These are phyloP conservation scores for Plenodomus lindquistii DNA, from an alignment of 2,329 filamentous ascomycete species.

Conservation along the genomic window DNA sequence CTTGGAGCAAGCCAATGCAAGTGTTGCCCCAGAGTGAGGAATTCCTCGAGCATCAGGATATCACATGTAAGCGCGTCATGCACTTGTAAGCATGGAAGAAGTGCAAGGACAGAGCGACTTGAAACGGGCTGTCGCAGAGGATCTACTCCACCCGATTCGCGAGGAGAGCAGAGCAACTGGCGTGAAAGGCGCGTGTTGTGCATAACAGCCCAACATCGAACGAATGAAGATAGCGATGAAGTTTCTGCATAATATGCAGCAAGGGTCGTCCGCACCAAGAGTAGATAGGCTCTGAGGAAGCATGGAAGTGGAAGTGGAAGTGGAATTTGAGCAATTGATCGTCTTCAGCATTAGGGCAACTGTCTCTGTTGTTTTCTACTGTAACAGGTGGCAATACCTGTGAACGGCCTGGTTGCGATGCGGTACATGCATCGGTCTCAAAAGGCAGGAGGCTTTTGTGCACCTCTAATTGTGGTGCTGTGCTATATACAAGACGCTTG, in stretches of 20 bases:
- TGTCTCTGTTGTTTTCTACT: neutral
- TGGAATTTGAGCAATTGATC: neutral
- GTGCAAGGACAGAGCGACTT: neutral
- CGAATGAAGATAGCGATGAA: no score
- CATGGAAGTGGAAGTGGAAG: neutral
- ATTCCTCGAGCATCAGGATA: neutral
- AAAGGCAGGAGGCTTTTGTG: neutral
- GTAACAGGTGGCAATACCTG: neutral
- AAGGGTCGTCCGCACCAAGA: no score
- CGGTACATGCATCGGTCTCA: neutral
- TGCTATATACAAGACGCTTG: neutral
- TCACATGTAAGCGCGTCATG: neutral
- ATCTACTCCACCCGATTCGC: neutral
- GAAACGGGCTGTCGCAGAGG: neutral
- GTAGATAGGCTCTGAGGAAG: no score
- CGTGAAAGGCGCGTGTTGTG: neutral
- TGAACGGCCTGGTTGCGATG: neutral
- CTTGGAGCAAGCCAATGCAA: slow-evolving; percentile 38
- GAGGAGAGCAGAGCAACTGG: neutral
- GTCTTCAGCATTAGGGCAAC: neutral
- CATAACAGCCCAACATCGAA: neutral
- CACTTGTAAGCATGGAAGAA: neutral
- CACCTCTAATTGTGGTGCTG: neutral
- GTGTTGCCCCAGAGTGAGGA: slow-evolving; percentile 36
- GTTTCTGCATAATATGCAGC: no score